Evolutionary conservation across 768 basidiomycete species (phyloP), one percentile per base, ranked within the genome.

Genomic region (Boletus sensibilis): DNA sequence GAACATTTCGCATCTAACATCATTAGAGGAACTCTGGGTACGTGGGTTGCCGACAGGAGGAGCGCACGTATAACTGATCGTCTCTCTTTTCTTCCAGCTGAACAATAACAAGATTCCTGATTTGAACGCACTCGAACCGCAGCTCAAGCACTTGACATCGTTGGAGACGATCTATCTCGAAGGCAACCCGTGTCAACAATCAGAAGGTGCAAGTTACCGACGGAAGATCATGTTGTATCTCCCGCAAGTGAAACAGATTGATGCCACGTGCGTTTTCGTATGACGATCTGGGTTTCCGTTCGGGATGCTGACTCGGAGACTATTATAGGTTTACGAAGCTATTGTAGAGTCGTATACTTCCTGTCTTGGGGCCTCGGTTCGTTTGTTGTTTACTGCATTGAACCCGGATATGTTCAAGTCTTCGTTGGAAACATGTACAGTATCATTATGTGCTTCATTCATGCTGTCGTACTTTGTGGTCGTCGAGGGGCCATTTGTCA

Each of bases 21-120:
- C 76, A 4, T 75, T 99, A n/a, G 90, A 94, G 66, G 97, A 99
- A 68, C 81, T 99, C 62, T 99, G 97, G 97, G 94, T 95, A 57
- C 25, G 83, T 12, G 25, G 6, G 20, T 49, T 39, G 31, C 34
- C 13, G 46, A 31, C 58, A 21, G 2, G 34, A 27, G 25, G 50
- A 45, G 16, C 29, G 13, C 10, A 34, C 37, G 9, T 35, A 21
- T 25, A 20, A 37, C 20, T 52, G 50, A 47, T 45, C 31, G 41
- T 44, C 16, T 20, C 8, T 46, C 11, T 31, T 18, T 35, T 25
- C n/a, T 68, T 49, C 5, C 35, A 98, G 95, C 82, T 94, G 60
- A 97, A 87, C 70, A 82, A 91, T 60, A 99, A 99, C 74, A 77
- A 86, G 65, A 89, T 99, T 41, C 76, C 85, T 4, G 82, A 86